Base-by-base conservation (phyloP, 176 grass and related monocot genomes). In the Microstegium vimineum region DNA sequence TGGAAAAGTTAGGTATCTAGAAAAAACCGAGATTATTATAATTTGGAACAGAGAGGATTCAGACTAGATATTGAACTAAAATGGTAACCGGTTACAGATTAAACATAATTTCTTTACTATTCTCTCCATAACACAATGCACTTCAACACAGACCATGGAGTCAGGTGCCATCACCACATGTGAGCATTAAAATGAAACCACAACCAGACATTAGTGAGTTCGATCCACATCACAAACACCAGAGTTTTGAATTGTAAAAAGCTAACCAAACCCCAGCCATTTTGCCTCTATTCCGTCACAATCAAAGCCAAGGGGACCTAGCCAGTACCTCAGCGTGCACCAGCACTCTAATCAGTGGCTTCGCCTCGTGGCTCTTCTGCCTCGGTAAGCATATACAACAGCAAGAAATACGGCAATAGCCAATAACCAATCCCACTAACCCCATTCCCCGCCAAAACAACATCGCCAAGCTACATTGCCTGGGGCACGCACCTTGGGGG, bases 401-500 rank as follows among this genome's bases (percentile, higher is more conserved):
- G 6, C 34, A 8, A 20, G n/a, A n/a, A 11, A 60, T 60, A 60
- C n/a, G 56, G 9, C 10, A 42, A 31, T 28, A 30, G 78, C 26
- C 38, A 74, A 22, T 37, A 46, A 75, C 34, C 51, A 79, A 34
- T 69, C 46, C 64, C 76, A 73, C 8, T 10, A 46, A 22, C 8
- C n/a, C 8, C 3, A 72, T 63, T 7, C 8, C 40, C 47, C 11
- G 5, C 3, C 5, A 34, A 47, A 78, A 84, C 18, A 23, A 23
- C 69, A 28, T 2, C 16, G 59, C 54, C 9, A 70, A 70, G 36
- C 25, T 35, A 28, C 70, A 76, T 71, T 90, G 66, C 69, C 33
- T 68, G 26, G 56, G n/a, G 23, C 10, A 20, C 76, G 22, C 73
- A 97, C 94, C 94, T 91, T 97, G 10, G 91, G 82, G 63, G 89